phyloP scores from a whole-genome alignment of 495 filamentous ascomycete genomes.

The Xylaria acuta region DNA sequence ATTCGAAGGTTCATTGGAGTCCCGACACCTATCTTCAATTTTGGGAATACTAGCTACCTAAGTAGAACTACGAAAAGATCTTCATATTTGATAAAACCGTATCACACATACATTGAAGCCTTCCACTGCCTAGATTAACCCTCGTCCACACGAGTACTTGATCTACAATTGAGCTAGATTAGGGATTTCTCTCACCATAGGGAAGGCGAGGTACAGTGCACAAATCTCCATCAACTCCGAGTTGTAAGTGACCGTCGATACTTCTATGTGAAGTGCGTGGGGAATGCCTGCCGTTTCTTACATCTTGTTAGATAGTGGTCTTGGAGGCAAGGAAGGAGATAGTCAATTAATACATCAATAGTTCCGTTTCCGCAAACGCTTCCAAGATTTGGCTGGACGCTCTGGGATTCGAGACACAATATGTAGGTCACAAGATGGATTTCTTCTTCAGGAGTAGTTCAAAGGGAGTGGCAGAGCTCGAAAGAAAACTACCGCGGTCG shows the following conservation, averaged over 20 bases:
- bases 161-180: background rate
- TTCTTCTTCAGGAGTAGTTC: constrained; percentile 39
- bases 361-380: constrained; percentile 14
- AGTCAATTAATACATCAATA: constrained; percentile 24
- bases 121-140: background rate
- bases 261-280: background rate
- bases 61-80: background rate
- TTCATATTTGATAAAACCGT: background rate
- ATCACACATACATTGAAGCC: constrained; percentile 1
- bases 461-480: constrained; percentile 39
- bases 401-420: constrained; percentile 16
- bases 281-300: constrained; percentile 7
- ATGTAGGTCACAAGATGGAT: constrained; percentile 43
- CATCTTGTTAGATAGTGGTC: background rate
- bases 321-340: constrained; percentile 27
- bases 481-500: constrained; percentile 22
- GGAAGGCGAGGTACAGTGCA: background rate
- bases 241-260: constrained; percentile 3
- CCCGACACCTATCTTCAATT: background rate
- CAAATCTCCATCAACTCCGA: background rate
- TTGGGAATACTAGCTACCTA: background rate
- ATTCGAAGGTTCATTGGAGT: constrained; percentile 4
- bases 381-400: constrained; percentile 3
- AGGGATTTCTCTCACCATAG: background rate
- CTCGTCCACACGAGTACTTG: background rate